phyloP scores from a whole-genome alignment of 2,329 filamentous ascomycete species.

The Epichloe sp. region DNA sequence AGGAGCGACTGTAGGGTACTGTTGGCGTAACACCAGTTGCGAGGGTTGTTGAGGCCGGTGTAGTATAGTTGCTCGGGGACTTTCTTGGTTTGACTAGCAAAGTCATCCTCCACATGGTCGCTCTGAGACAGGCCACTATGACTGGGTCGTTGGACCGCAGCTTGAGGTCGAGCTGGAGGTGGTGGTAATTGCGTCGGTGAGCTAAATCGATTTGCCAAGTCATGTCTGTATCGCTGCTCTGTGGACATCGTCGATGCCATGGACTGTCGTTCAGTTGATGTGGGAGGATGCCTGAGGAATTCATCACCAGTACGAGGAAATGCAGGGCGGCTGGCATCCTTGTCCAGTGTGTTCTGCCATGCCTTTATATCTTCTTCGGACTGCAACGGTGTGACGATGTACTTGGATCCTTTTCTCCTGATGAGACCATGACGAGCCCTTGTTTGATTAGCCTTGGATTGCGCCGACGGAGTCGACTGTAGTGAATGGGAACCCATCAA shows the following conservation, averaged over 20 bases:
- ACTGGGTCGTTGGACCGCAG: conserved; percentile 54
- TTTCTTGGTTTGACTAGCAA: conserved; percentile 25
- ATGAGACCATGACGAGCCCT: conserved; percentile 15
- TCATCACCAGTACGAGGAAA: conserved; percentile 67
- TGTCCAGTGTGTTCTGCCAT: conserved; percentile 66
- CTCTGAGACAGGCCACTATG: conserved; percentile 59
- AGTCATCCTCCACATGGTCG: conserved; percentile 22
- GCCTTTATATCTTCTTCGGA: conserved; percentile 69
- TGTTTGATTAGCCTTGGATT: conserved; percentile 6
- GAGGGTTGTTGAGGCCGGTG: conserved; percentile 66
- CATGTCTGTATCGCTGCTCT: conserved; percentile 15
- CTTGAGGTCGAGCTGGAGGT: conserved; percentile 54
- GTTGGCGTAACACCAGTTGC: conserved; percentile 84
- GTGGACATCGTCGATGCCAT: conserved; percentile 33
- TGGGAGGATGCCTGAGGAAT: conserved; percentile 70
- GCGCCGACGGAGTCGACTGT: conserved; percentile 27
- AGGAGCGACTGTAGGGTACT: conserved; percentile 76
- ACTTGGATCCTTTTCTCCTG: conserved; percentile 28
- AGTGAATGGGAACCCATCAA: conserved; percentile 60
- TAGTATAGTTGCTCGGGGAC: conserved; percentile 27
- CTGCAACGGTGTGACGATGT: conserved; percentile 54
- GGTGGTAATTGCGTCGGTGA: conserved; percentile 36
- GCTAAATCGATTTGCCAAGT: conserved; percentile 21
- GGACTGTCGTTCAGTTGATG: conserved; percentile 46
- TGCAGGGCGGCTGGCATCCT: conserved; percentile 41